These are phyloP conservation scores for Aspergillus ostianus DNA, from an alignment of 495 filamentous ascomycete genomes.

Conservation along the genomic window DNA sequence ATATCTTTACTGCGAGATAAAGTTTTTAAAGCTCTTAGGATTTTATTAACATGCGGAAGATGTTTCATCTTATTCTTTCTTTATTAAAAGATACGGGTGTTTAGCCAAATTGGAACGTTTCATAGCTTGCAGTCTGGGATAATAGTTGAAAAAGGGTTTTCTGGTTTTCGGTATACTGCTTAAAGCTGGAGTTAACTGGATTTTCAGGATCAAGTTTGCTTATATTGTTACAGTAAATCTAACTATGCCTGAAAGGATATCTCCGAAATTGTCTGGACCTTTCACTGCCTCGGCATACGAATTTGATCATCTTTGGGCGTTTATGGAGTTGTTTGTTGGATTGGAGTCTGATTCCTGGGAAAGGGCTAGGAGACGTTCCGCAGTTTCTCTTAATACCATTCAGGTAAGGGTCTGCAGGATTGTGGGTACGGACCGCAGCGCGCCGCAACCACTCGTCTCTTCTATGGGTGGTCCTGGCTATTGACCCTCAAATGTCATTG, in stretches of 20 bases:
- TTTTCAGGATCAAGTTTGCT: too few relatives aligned
- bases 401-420: neutral
- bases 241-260: too few relatives aligned
- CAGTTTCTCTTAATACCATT: neutral
- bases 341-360: too few relatives aligned
- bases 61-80: constrained; percentile 11
- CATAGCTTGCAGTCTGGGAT: constrained; percentile 9
- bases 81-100: constrained; percentile 4
- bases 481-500: constrained; percentile 6
- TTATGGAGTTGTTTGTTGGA: neutral
- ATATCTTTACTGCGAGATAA: constrained; percentile 8
- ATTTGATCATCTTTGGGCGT: too few relatives aligned
- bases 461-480: constrained; percentile 2
- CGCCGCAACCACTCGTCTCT: constrained; percentile 1
- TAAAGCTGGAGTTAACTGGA: neutral
- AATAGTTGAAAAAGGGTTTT: constrained; percentile 8
- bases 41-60: constrained; percentile 17
- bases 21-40: constrained; percentile 14
- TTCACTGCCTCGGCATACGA: too few relatives aligned
- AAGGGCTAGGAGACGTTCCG: too few relatives aligned
- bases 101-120: constrained; percentile 12
- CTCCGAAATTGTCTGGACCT: too few relatives aligned
- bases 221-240: too few relatives aligned
- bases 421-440: neutral
- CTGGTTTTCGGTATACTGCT: constrained; percentile 1